A percentile compares a stretch with the other conserved stretches of the same genome.
These are phyloP conservation scores for Neonectria faginata DNA, from an alignment of 2,329 filamentous ascomycete species.

Conservation along the genomic window DNA sequence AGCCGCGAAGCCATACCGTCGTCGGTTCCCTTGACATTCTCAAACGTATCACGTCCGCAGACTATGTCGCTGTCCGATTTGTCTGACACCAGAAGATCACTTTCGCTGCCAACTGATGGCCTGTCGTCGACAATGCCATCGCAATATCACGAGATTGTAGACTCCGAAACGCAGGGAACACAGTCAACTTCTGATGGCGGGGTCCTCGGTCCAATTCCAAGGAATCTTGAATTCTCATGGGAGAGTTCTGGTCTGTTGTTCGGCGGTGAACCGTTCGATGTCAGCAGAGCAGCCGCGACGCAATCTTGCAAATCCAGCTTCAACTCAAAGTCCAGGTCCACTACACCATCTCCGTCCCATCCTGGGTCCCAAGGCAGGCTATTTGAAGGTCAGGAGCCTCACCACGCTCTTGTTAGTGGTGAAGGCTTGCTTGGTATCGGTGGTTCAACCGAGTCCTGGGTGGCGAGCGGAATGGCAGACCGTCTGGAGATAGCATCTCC, in stretches of 20 bases:
- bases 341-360: rapidly evolving
- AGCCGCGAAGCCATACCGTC: background rate
- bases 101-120: background rate
- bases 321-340: background rate
- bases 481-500: background rate
- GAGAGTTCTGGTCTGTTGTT: background rate
- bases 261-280: background rate
- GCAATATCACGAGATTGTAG: background rate
- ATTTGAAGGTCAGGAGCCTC: rapidly evolving
- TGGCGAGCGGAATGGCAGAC: too few relatives aligned
- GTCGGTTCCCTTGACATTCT: rapidly evolving
- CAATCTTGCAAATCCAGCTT: background rate
- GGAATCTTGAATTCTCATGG: conserved; percentile 20
- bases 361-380: background rate
- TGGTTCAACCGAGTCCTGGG: background rate
- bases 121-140: background rate
- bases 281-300: background rate
- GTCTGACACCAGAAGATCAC: background rate
- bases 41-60: rapidly evolving
- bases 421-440: background rate
- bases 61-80: background rate
- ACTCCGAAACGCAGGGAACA: background rate
- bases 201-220: rapidly evolving
- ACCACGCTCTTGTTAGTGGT: rapidly evolving
- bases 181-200: background rate